phyloP scores from a whole-genome alignment of 768 basidiomycete species.

The Coprinellus micaceus region DNA sequence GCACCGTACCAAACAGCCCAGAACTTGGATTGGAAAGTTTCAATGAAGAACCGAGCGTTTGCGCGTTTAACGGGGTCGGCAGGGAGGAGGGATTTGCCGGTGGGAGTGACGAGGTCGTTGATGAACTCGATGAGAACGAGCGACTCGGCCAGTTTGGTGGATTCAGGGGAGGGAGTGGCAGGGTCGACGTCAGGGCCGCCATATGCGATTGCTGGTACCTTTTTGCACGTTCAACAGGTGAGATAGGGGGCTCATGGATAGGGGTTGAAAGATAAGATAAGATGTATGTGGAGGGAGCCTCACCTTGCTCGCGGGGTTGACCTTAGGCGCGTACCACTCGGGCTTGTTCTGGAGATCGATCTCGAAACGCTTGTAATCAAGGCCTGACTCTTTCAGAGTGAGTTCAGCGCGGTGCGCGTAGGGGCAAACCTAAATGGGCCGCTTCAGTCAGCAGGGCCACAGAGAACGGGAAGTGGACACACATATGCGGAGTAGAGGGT shows the following conservation, averaged over 20 bases:
- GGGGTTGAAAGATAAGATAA: not conserved
- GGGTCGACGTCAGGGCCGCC: slow-evolving; percentile 57
- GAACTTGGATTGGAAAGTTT: slow-evolving; percentile 47
- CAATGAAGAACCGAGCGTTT: slow-evolving; percentile 59
- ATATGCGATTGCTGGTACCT: slow-evolving; percentile 60
- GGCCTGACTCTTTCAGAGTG: slow-evolving; percentile 55
- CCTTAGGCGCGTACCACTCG: slow-evolving; percentile 60
- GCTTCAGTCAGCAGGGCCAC: not conserved
- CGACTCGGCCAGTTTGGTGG: slow-evolving; percentile 62
- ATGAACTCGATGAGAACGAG: slow-evolving; percentile 65
- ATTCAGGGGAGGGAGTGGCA: slow-evolving; percentile 55
- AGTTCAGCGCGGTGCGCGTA: slow-evolving; percentile 61
- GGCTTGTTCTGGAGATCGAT: slow-evolving; percentile 66
- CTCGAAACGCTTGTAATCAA: slow-evolving; percentile 47
- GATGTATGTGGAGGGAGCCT: slow-evolving; percentile 1
- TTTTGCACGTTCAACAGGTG: no score
- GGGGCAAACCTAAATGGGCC: slow-evolving; percentile 46
- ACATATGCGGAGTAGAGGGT: slow-evolving; percentile 51
- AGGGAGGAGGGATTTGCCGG: slow-evolving; percentile 49
- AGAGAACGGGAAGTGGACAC: slow-evolving; percentile 1
- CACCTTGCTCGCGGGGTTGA: slow-evolving; percentile 69
- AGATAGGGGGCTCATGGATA: no score
- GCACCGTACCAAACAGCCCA: slow-evolving; percentile 34
- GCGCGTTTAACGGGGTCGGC: slow-evolving; percentile 54
- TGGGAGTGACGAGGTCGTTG: slow-evolving; percentile 57